phyloP scores from a whole-genome alignment of 768 basidiomycete genomes.

The Suillus alpinus region DNA sequence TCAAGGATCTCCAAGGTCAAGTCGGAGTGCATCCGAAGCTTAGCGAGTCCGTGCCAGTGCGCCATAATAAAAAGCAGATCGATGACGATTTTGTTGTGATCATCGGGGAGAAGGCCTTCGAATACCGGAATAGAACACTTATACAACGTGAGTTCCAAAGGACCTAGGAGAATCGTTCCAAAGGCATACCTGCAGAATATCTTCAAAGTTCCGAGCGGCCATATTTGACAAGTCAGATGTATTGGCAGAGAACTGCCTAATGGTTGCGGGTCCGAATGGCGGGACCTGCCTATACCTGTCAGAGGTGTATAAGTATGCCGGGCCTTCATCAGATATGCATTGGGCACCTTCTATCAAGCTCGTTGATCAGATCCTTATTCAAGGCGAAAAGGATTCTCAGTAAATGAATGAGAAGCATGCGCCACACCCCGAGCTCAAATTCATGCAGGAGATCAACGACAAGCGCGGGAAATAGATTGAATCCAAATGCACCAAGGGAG shows the following conservation, averaged over 20 bases:
- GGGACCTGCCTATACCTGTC: neutral
- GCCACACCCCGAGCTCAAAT: too few relatives aligned
- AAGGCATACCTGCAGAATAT: too few relatives aligned
- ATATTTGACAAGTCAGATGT: too few relatives aligned
- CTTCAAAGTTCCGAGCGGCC: too few relatives aligned
- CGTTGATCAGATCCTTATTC: slow-evolving; percentile 16
- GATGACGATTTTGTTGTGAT: slow-evolving; percentile 18
- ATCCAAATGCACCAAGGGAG: slow-evolving; percentile 7
- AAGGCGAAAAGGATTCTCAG: slow-evolving; percentile 26
- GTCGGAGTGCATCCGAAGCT: slow-evolving; percentile 31
- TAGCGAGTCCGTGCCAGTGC: slow-evolving; percentile 35
- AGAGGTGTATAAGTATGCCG: neutral
- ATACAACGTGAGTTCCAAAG: slow-evolving; percentile 25
- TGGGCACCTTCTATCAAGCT: slow-evolving; percentile 27
- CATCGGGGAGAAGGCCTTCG: slow-evolving; percentile 27
- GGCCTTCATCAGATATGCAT: slow-evolving; percentile 9
- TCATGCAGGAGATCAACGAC: too few relatives aligned
- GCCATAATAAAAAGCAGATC: slow-evolving; percentile 25
- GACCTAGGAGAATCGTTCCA: too few relatives aligned
- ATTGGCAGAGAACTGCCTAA: too few relatives aligned
- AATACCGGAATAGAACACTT: slow-evolving; percentile 23
- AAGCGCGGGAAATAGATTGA: too few relatives aligned
- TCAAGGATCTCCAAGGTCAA: slow-evolving; percentile 19
- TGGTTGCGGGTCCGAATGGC: neutral
- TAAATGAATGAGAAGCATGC: slow-evolving; percentile 28